Percentiles rank a stretch among this genome's conserved stretches.
Conservation (phyloP, 2,329 filamentous ascomycete genomes). For the Cyphellophora attinorum region DNA sequence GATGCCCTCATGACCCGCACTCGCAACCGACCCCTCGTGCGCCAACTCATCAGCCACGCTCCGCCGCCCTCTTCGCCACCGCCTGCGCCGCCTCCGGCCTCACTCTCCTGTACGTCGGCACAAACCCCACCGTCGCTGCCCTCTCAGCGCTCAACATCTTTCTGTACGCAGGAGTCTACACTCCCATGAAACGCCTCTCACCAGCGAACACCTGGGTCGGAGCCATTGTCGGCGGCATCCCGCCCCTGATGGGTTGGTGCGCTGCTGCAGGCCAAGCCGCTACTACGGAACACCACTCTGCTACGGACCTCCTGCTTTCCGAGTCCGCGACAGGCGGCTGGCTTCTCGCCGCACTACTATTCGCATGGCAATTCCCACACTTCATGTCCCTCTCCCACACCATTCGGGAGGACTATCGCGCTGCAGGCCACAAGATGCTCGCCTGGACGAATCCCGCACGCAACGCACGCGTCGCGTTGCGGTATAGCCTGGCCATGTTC, state of each 20-base stretch:
- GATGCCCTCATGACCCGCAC: conserved; percentile 94
- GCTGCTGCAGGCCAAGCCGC: conserved; percentile 85
- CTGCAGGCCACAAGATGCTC: conserved; percentile 61
- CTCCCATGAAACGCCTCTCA: conserved; percentile 78
- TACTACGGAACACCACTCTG: conserved; percentile 58
- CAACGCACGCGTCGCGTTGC: conserved; percentile 76
- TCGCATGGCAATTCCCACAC: conserved; percentile 96
- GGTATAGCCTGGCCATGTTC: conserved; percentile 78
- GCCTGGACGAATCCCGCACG: conserved; percentile 77
- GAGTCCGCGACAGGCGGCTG: conserved; percentile 67
- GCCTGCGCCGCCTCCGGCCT: conserved; percentile 60
- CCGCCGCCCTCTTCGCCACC: conserved; percentile 71
- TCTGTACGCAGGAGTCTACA: conserved; percentile 87
- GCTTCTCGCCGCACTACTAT: conserved; percentile 74
- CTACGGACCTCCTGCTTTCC: conserved; percentile 69
- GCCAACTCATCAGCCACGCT: conserved; percentile 63
- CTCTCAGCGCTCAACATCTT: conserved; percentile 77
- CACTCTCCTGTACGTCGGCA: conserved; percentile 70
- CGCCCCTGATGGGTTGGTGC: conserved; percentile 95
- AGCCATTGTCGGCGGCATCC: conserved; percentile 83
- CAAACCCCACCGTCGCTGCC: conserved; percentile 85
- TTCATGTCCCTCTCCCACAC: conserved; percentile 90
- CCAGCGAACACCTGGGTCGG: conserved; percentile 92
- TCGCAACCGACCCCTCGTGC: conserved; percentile 77
- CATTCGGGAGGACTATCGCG: conserved; percentile 80